Percentiles rank a stretch among this genome's conserved stretches.
Evolutionary conservation across 2,329 filamentous ascomycete genomes (phyloP).

Genomic region (Penicillium sp.): DNA sequence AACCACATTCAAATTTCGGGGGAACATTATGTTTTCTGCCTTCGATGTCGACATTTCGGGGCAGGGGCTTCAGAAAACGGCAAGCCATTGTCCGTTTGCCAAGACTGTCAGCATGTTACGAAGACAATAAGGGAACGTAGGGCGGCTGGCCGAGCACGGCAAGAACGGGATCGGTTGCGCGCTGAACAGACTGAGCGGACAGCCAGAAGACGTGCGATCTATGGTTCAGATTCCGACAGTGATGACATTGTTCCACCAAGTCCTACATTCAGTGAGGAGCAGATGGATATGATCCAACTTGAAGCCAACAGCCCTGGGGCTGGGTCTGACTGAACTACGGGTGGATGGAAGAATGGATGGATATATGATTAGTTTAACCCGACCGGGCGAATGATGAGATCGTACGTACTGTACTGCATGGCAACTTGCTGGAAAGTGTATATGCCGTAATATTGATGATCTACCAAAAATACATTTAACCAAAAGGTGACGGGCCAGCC

Average conservation of each 20-base stretch:
- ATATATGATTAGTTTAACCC: not conserved
- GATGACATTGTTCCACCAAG: conserved; percentile 5
- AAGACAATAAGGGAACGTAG: conserved; percentile 9
- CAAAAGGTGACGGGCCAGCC: too few relatives aligned
- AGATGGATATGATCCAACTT: conserved; percentile 9
- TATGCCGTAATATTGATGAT: too few relatives aligned
- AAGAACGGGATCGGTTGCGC: conserved; percentile 5
- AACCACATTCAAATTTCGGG: too few relatives aligned
- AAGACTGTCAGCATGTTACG: conserved; percentile 5
- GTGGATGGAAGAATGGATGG: not conserved
- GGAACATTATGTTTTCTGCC: too few relatives aligned
- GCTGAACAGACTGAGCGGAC: conserved; percentile 9
- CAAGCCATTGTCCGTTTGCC: conserved; percentile 3
- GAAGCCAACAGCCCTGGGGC: conserved; percentile 13
- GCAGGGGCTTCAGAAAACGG: conserved; percentile 5
- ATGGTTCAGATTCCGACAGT: conserved; percentile 6
- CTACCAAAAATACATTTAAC: too few relatives aligned
- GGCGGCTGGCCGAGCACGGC: conserved; percentile 1
- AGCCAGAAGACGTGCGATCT: conserved; percentile 7
- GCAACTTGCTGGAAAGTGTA: too few relatives aligned
- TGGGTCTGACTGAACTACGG: conserved; percentile 11
- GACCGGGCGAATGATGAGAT: too few relatives aligned
- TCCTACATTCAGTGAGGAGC: conserved; percentile 8
- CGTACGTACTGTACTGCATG: too few relatives aligned
- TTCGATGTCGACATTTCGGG: conserved; percentile 4